These are phyloP conservation scores for Globisporangium polare DNA, from an alignment of 352 stramenopile species.

Conservation along the genomic window DNA sequence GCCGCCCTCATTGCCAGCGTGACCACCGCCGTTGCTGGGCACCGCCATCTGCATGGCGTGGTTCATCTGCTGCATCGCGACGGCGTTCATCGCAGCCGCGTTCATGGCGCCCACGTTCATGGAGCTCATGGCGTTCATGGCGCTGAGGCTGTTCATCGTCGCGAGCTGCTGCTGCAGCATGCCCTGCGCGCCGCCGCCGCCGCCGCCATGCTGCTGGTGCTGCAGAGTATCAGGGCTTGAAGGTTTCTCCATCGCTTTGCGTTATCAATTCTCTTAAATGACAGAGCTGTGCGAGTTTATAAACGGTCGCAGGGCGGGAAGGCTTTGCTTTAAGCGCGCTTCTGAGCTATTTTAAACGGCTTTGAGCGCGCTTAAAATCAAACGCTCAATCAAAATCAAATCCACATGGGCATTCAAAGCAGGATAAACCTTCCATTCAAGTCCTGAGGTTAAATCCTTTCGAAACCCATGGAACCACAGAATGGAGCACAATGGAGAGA, in stretches of 20 bases:
- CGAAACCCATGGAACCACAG: not conserved
- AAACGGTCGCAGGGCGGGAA: constrained; percentile 17
- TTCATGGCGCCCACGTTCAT: constrained; percentile 18
- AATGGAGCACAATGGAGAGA: not conserved
- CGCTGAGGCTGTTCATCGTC: constrained; percentile 21
- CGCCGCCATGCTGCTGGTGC: constrained; percentile 19
- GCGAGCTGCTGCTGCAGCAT: constrained; percentile 17
- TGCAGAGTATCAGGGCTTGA: constrained; percentile 77
- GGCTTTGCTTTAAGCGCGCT: no score
- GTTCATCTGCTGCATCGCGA: constrained; percentile 1
- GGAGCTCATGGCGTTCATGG: constrained; percentile 13
- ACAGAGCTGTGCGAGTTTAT: constrained; percentile 72
- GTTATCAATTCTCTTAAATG: not conserved
- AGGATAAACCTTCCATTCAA: no score
- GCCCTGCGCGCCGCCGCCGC: constrained; percentile 1
- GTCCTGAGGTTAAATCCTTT: constrained; percentile 5
- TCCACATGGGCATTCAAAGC: no score
- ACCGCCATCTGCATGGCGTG: constrained; percentile 1
- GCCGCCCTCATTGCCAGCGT: not conserved
- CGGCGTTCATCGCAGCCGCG: constrained; percentile 6
- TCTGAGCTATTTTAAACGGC: no score
- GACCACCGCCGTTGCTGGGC: not conserved
- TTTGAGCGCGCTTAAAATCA: no score
- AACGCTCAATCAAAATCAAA: no score
- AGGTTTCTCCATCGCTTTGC: constrained; percentile 57